These are phyloP conservation scores for Liquidambar formosana DNA, from an alignment of 164 flowering plant species.

Conservation along the genomic window DNA sequence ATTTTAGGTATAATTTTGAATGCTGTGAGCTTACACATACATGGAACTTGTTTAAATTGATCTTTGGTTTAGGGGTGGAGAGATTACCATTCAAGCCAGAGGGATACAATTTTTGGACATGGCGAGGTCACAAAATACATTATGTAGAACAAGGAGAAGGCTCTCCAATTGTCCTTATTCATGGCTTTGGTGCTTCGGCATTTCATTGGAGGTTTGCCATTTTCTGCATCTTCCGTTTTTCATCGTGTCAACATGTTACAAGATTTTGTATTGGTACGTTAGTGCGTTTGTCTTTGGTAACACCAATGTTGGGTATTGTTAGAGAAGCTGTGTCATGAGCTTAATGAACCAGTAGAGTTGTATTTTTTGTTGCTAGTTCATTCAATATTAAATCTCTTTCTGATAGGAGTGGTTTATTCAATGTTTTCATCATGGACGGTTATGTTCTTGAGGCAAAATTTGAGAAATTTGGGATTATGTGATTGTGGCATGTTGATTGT, in stretches of 20 bases:
- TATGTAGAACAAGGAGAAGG: conserved; percentile 93
- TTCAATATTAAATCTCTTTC: neutral
- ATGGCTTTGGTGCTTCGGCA: conserved; percentile 98
- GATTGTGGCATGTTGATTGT: too few relatives aligned
- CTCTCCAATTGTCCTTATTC: conserved; percentile 79
- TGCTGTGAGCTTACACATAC: neutral
- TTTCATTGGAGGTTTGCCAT: conserved; percentile 89
- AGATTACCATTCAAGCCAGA: conserved; percentile 80
- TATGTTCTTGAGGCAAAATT: too few relatives aligned
- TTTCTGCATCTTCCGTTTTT: neutral
- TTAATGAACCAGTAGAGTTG: neutral
- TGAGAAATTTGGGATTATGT: too few relatives aligned
- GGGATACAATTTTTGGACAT: conserved; percentile 86
- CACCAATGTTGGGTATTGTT: neutral
- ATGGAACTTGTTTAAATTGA: neutral
- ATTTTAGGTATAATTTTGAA: neutral
- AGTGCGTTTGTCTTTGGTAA: neutral
- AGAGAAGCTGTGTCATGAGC: neutral
- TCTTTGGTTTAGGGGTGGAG: conserved; percentile 49
- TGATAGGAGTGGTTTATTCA: neutral
- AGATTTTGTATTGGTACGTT: conserved; percentile 1
- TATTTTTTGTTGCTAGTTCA: neutral
- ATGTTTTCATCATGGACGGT: neutral
- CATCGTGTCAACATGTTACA: neutral
- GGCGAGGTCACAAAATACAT: conserved; percentile 89